Conservation (phyloP, 2,329 filamentous ascomycete species). For the Magnaporthales sp. region DNA sequence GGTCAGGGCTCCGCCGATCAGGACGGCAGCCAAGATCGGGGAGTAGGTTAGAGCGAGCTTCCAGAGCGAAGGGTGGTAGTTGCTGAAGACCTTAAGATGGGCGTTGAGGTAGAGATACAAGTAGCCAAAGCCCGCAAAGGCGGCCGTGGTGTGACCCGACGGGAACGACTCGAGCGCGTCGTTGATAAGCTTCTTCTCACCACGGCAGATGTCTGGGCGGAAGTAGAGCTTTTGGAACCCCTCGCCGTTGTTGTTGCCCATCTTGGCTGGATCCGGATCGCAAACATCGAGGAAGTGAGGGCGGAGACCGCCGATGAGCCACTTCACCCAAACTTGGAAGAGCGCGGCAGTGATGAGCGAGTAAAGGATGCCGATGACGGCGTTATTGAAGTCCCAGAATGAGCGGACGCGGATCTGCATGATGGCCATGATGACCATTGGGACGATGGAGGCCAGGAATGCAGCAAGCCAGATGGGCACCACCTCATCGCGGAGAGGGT, state of each 20-base stretch:
- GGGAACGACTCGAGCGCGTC: constrained; percentile 65
- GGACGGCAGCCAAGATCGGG: constrained; percentile 56
- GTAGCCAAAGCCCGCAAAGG: constrained; percentile 64
- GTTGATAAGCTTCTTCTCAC: constrained; percentile 54
- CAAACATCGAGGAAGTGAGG: constrained; percentile 66
- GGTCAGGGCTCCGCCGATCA: constrained; percentile 62
- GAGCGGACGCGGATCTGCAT: constrained; percentile 60
- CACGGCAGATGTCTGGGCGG: constrained; percentile 61
- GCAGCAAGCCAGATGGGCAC: constrained; percentile 64
- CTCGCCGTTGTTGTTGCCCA: constrained; percentile 28
- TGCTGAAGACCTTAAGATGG: constrained; percentile 66
- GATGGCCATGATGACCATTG: constrained; percentile 54
- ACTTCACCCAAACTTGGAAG: constrained; percentile 70
- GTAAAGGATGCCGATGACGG: constrained; percentile 60
- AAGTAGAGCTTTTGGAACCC: constrained; percentile 53
- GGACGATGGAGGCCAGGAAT: constrained; percentile 52
- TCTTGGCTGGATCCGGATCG: constrained; percentile 44
- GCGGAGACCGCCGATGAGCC: constrained; percentile 64
- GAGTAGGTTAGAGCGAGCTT: constrained; percentile 58
- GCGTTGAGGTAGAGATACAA: constrained; percentile 68
- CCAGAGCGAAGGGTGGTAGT: constrained; percentile 68
- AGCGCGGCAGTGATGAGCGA: constrained; percentile 61
- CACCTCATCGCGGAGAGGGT: constrained; percentile 61
- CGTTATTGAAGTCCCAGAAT: constrained; percentile 67
- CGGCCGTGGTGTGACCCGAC: constrained; percentile 64